Base-by-base conservation (phyloP, 2,329 filamentous ascomycete species). In the Mollisiaceae sp. region DNA sequence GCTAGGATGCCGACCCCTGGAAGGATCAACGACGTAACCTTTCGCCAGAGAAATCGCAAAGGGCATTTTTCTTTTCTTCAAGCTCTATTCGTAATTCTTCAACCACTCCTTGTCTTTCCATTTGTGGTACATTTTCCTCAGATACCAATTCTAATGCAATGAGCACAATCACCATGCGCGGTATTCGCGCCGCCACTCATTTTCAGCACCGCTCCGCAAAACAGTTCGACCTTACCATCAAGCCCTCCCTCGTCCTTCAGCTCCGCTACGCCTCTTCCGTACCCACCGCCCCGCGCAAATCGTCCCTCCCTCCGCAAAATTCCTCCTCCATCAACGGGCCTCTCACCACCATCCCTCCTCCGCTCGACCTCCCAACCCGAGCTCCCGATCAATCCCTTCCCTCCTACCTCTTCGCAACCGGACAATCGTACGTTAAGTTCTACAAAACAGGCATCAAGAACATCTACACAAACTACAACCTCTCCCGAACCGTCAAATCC, bases 381-480 rank as follows among this genome's bases (percentile, higher is more conserved):
- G 76, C 81, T 20, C 74, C 82, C 22, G 73, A 78, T 8, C 76
- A 84, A 36, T 79, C 79, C 35, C 74, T 85, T 63, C 65, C 70
- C 60, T 65, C 62, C 22, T 71, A 76, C 65, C 63, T 67, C 62
- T 59, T 76, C 57, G 32, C 64, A 2, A 67, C 75, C 9, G 94
- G 92, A 68, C 90, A 91, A 76, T 87, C 91, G 60, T 97, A 97
- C 78, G 77, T 91, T 8, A 39, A 14, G 11, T 98, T 98, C 85
- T 98, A 97, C 87, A 97, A 95, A 79, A 84, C 87, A 0, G 94
- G 94, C 20, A 79, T 97, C 38, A 88, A 89, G 75, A 88, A 90
- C 72, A 88, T 97, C 60, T 88, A 87, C 76, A 79, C 82, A 65
- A 97, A 97, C 70, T 82, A 83, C 70, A 79, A 81, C 64, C 74